These are phyloP conservation scores for Ciborinia camelliae DNA, from an alignment of 2,329 filamentous ascomycete genomes.

Conservation along the genomic window DNA sequence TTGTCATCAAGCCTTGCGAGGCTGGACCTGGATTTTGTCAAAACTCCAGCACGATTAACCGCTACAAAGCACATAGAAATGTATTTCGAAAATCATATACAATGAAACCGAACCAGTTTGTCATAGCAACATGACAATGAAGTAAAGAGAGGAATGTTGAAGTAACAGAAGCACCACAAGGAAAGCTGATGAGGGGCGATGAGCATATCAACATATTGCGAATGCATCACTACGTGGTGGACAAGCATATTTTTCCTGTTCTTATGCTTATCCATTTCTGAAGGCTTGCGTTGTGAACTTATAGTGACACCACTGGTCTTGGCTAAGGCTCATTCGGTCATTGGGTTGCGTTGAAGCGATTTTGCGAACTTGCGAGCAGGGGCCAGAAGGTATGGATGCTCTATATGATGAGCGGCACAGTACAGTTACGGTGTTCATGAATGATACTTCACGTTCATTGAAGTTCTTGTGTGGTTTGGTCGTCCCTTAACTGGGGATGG, in stretches of 20 bases:
- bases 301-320: not conserved
- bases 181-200: not conserved
- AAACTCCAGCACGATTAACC: not conserved
- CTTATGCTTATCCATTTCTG: not conserved
- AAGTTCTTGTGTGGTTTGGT: not conserved
- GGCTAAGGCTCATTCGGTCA: not conserved
- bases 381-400: not conserved
- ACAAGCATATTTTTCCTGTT: not conserved
- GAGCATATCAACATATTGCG: slow-evolving; percentile 6
- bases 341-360: not conserved
- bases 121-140: not conserved
- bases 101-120: not conserved
- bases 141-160: not conserved
- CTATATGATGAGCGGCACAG: not conserved
- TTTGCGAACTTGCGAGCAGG: slow-evolving; percentile 11
- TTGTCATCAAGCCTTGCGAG: not conserved
- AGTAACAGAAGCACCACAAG: not conserved
- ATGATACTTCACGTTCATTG: not conserved
- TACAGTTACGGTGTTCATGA: not conserved
- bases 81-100: not conserved
- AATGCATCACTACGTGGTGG: not conserved
- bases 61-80: not conserved
- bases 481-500: not conserved
- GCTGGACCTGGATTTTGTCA: too few relatives aligned
- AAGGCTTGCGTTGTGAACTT: not conserved